phyloP scores from a whole-genome alignment of 2,329 filamentous ascomycete species.

The Fusarium denticulatum region DNA sequence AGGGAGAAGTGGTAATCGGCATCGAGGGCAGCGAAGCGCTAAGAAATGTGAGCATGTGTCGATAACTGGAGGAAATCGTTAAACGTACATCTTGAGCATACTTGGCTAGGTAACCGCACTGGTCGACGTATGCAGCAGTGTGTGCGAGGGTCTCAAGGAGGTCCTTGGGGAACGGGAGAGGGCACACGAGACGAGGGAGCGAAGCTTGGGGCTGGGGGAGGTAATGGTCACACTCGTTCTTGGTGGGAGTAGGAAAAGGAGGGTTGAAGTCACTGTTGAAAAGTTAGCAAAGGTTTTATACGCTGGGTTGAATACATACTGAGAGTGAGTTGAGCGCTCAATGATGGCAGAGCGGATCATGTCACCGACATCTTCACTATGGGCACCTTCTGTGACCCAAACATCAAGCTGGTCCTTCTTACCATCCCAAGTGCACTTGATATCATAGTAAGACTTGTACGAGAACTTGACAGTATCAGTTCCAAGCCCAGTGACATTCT shows the following conservation, averaged over 20 bases:
- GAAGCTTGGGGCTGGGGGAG: slow-evolving; percentile 17
- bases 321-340: slow-evolving; percentile 4
- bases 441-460: slow-evolving; percentile 18
- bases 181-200: slow-evolving; percentile 7
- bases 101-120: slow-evolving; percentile 33
- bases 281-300: neutral
- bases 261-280: slow-evolving; percentile 15
- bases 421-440: slow-evolving; percentile 23
- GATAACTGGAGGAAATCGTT: rapidly evolving
- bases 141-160: slow-evolving; percentile 24
- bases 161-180: slow-evolving; percentile 19
- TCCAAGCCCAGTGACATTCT: neutral
- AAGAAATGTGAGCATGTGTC: rapidly evolving
- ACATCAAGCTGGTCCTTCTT: slow-evolving; percentile 26
- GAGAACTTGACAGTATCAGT: slow-evolving; percentile 13
- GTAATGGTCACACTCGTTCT: slow-evolving; percentile 24
- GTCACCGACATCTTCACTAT: neutral
- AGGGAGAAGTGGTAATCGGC: neutral
- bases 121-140: slow-evolving; percentile 21
- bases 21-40: neutral
- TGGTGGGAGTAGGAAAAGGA: neutral
- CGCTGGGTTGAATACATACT: neutral
- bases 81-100: slow-evolving; percentile 19
- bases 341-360: slow-evolving; percentile 11
- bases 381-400: neutral